Percentiles rank a stretch among this genome's conserved stretches.
Conservation (phyloP, 169 alveolate genomes). For the Eimeria sp. region DNA sequence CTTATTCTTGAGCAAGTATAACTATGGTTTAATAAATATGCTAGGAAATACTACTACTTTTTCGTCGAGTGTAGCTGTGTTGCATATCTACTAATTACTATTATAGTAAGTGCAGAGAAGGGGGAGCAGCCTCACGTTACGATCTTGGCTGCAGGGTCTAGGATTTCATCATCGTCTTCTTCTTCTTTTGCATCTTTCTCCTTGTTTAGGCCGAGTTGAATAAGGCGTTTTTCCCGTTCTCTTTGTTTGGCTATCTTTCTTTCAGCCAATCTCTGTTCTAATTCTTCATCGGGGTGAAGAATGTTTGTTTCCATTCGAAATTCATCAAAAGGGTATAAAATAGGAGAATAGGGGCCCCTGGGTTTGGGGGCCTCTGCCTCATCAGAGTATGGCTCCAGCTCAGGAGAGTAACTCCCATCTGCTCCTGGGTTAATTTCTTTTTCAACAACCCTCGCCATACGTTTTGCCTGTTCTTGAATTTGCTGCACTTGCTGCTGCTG, state of each 20-base stretch:
- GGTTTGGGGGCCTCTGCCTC: constrained; percentile 68
- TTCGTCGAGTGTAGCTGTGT: too few relatives aligned
- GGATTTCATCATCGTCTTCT: constrained; percentile 42
- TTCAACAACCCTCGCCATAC: constrained; percentile 66
- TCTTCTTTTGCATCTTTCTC: constrained; percentile 33
- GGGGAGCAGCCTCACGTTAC: constrained; percentile 31
- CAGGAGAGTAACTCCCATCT: constrained; percentile 80
- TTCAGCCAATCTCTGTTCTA: constrained; percentile 31
- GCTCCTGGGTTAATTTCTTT: constrained; percentile 72
- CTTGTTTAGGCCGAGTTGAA: constrained; percentile 22
- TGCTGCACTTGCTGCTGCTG: constrained; percentile 39
- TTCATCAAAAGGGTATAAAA: constrained; percentile 69
- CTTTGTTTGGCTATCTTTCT: constrained; percentile 28
- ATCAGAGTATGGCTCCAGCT: constrained; percentile 81
- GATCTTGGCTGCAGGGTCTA: constrained; percentile 79
- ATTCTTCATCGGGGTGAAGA: constrained; percentile 67
- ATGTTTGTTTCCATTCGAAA: constrained; percentile 52
- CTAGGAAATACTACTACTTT: too few relatives aligned
- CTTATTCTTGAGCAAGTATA: too few relatives aligned
- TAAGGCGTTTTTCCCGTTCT: constrained; percentile 53
- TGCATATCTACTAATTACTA: too few relatives aligned
- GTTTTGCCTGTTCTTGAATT: constrained; percentile 35
- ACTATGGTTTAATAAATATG: too few relatives aligned
- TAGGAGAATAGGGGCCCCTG: constrained; percentile 77
- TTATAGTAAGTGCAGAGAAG: background rate